phyloP scores from a whole-genome alignment of 169 alveolate species.

The Babesia ovis region DNA sequence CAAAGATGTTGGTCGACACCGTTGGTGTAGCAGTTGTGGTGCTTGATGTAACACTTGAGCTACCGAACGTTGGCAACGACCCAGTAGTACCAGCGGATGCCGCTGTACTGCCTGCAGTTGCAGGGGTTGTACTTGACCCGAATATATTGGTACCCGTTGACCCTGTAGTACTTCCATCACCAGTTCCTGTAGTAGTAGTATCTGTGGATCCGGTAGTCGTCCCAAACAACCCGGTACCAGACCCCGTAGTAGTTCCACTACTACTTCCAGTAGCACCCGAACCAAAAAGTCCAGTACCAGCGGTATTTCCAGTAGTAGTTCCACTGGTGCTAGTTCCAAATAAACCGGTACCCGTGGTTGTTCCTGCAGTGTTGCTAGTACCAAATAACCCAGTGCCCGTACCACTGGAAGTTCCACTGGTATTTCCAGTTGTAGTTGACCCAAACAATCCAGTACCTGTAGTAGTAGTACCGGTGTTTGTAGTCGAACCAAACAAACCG shows the following conservation, averaged over 20 bases:
- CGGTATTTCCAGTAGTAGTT: background rate
- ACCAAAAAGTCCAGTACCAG: background rate
- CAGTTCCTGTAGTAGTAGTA: background rate
- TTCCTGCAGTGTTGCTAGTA: background rate
- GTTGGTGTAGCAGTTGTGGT: background rate
- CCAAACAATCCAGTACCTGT: background rate
- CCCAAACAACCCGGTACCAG: background rate
- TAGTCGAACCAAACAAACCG: constrained; percentile 1
- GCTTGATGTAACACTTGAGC: background rate
- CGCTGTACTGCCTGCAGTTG: constrained; percentile 3
- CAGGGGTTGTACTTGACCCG: background rate
- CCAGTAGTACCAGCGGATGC: constrained; percentile 3
- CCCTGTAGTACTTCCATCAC: constrained; percentile 8
- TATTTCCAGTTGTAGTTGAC: constrained; percentile 1
- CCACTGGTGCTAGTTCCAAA: background rate
- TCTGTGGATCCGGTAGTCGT: background rate
- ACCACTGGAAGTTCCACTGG: constrained; percentile 22
- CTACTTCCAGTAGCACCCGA: background rate
- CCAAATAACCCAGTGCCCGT: constrained; percentile 23
- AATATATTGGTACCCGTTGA: constrained; percentile 2
- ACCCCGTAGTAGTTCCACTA: background rate
- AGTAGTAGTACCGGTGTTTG: constrained; percentile 7
- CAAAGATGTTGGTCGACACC: background rate
- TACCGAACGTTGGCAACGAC: too few relatives aligned
- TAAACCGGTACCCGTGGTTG: background rate